Base-by-base conservation (phyloP, 306 rosid genomes). In the Macrotyloma uniflorum region DNA sequence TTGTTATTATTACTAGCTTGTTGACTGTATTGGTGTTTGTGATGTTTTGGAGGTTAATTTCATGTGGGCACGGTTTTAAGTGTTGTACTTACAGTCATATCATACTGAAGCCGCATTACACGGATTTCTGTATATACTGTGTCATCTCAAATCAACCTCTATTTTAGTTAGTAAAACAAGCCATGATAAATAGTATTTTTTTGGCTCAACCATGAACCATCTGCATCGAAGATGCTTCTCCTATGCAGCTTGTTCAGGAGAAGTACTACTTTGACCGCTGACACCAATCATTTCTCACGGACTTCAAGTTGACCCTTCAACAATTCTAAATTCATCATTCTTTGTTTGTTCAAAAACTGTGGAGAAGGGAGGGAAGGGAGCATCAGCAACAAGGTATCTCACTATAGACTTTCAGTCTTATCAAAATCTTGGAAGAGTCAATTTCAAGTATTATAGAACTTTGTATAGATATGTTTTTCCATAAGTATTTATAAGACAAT, bases 291-390 rank as follows among this genome's bases (percentile, higher is more conserved):
- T 28, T 43, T 71, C 16, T 72, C 40, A 36, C 62, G 42, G 77
- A 59, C 54, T 69, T 46, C 43, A 45, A 46, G 55, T 70, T 79
- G 73, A 79, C 78, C 67, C 79, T 74, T 74, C 70, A 55, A 66
- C 42, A 14, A 19, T n/a, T 80, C 47, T 50, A 24, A 4, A 59
- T 69, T 62, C 35, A 26, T 62, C 47, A 26, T 59, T 61, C 16
- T 22, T 35, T 63, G 2, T 43, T 45, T 61, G 47, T 47, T 62
- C 49, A 14, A 23, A 30, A 14, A 61, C 42, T 61, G 30, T 45
- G 5, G 14, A 43, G 61, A 28, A 19, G 47, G 40, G 28, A 50
- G 23, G 51, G 40, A 24, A 50, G 23, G 51, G 19, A 50, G 80
- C 35, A 13, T 10, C 42, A 14, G 80, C 33, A 8, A 11, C 42